phyloP scores from a whole-genome alignment of 495 filamentous ascomycete species.

The Penicillium subrubescens region DNA sequence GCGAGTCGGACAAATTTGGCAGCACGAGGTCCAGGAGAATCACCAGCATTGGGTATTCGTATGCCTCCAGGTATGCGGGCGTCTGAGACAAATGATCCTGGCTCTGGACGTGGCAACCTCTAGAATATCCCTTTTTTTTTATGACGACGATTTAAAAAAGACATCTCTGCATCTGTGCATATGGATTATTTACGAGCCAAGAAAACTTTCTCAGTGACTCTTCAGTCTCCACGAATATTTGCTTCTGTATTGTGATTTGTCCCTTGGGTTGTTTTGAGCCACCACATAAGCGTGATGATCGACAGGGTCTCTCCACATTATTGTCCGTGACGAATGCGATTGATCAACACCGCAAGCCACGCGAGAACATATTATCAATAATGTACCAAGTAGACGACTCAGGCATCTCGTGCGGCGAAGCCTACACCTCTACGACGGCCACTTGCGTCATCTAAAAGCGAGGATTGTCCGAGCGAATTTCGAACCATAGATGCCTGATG shows the following conservation, averaged over 20 bases:
- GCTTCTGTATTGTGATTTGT: not conserved
- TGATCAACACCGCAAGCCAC: constrained; percentile 15
- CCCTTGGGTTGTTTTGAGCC: not conserved
- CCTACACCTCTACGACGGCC: constrained; percentile 9
- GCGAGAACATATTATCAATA: not conserved
- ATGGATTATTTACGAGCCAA: constrained; percentile 22
- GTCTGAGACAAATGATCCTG: constrained; percentile 16
- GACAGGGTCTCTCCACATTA: constrained; percentile 12
- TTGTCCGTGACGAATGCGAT: constrained; percentile 6
- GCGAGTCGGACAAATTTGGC: constrained; percentile 27
- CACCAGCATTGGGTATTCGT: constrained; percentile 39
- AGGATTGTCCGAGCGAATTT: not conserved
- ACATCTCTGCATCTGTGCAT: constrained; percentile 9
- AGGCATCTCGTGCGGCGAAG: not conserved
- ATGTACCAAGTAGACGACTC: not conserved
- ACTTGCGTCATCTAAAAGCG: constrained; percentile 27
- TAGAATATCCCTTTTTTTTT: constrained; percentile 9
- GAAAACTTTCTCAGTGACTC: constrained; percentile 10
- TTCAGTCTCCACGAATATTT: constrained; percentile 2
- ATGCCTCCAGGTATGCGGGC: constrained; percentile 46
- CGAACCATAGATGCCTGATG: not conserved
- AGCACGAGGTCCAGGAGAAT: constrained; percentile 23
- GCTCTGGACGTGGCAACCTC: constrained; percentile 37
- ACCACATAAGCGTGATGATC: constrained; percentile 12
- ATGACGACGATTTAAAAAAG: not conserved